These are phyloP conservation scores for Delonix regia DNA, from an alignment of 306 rosid species.

Conservation along the genomic window DNA sequence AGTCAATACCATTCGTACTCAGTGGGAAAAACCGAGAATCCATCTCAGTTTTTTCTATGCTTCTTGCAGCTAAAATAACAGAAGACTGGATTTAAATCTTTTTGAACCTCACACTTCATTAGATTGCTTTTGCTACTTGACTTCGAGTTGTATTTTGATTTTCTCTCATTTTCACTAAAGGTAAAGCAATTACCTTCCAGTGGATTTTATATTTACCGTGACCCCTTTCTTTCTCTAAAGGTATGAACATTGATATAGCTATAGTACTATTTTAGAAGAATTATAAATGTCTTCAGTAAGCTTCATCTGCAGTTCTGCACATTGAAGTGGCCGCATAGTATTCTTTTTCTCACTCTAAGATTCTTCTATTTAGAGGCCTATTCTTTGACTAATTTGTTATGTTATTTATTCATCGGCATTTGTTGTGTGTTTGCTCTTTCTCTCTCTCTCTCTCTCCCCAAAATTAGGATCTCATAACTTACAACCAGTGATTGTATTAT, in stretches of 20 bases:
- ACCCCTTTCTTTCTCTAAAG: conserved; percentile 84
- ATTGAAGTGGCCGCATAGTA: not conserved
- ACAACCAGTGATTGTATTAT: not conserved
- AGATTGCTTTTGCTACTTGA: no score
- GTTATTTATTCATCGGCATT: not conserved
- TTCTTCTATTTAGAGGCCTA: not conserved
- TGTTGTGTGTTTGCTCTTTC: not conserved
- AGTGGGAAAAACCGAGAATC: conserved; percentile 34
- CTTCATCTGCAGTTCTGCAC: not conserved
- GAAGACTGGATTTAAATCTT: no score
- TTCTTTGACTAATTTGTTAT: not conserved
- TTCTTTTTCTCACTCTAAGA: not conserved
- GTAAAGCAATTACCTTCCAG: no score
- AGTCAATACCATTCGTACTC: conserved; percentile 30
- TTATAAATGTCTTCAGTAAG: conserved; percentile 8
- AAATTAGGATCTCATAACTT: conserved; percentile 2
- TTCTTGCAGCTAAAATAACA: no score
- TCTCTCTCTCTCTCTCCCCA: no score
- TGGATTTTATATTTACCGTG: no score
- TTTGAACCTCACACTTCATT: no score
- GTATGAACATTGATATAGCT: conserved; percentile 42
- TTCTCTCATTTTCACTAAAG: no score
- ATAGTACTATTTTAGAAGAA: not conserved
- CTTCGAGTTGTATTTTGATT: no score
- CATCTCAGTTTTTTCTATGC: conserved; percentile 8